Conservation (phyloP, 2,329 filamentous ascomycete species). For the Trichoderma sp. region DNA sequence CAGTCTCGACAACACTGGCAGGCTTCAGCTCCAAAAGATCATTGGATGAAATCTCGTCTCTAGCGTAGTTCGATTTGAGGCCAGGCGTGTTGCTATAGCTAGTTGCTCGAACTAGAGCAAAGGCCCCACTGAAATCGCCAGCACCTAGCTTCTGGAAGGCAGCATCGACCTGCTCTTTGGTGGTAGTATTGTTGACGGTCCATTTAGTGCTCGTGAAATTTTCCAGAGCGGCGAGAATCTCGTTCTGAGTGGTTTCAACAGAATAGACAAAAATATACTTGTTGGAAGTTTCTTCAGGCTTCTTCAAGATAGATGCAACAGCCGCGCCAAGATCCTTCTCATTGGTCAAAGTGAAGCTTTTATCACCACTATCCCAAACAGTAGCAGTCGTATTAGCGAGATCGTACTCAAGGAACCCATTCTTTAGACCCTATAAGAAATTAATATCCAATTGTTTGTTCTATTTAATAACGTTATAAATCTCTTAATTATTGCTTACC, state of each 20-base stretch:
- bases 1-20: neutral
- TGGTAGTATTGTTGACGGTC: conserved; percentile 18
- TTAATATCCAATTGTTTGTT: neutral
- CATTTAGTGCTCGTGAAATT: conserved; percentile 19
- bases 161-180: conserved; percentile 18
- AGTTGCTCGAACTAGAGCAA: conserved; percentile 21
- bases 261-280: conserved; percentile 50
- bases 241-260: conserved; percentile 47
- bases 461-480: neutral
- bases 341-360: conserved; percentile 22
- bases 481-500: conserved; percentile 13
- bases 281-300: conserved; percentile 48
- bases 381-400: conserved; percentile 17
- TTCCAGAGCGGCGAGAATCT: conserved; percentile 22
- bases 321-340: conserved; percentile 40
- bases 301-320: conserved; percentile 45
- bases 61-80: conserved; percentile 21
- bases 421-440: conserved; percentile 15
- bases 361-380: conserved; percentile 21
- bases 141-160: conserved; percentile 11
- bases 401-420: conserved; percentile 22
- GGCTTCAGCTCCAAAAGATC: conserved; percentile 5
- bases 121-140: conserved; percentile 20
- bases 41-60: conserved; percentile 20
- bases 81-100: conserved; percentile 15